Conservation (phyloP, 768 basidiomycete species). For the Cystobasidiopsis lactophilus region DNA sequence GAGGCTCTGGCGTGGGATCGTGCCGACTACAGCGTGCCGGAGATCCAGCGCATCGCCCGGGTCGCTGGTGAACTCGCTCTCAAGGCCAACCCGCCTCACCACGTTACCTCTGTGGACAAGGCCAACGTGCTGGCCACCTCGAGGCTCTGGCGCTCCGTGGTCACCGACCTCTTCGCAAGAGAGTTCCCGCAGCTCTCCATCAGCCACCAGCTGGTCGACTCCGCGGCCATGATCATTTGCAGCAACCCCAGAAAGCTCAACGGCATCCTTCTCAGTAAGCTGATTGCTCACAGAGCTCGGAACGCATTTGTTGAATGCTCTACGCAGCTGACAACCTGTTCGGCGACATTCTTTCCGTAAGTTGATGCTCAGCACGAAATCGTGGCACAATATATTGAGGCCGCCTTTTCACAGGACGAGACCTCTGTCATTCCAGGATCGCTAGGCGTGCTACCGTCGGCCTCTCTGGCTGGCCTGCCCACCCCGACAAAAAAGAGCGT, state of each 20-base stretch:
- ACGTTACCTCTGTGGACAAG: conserved; percentile 88
- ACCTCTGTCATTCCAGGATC: conserved; percentile 94
- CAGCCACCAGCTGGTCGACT: conserved; percentile 84
- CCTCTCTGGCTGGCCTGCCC: conserved; percentile 64
- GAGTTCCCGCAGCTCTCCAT: conserved; percentile 76
- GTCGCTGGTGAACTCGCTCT: conserved; percentile 86
- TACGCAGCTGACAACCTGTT: conserved; percentile 23
- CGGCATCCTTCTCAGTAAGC: conserved; percentile 79
- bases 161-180: conserved; percentile 53
- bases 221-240: conserved; percentile 88
- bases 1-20: conserved; percentile 67
- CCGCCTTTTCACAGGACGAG: conserved; percentile 37
- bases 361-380: not conserved
- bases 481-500: conserved; percentile 48
- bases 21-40: conserved; percentile 73
- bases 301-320: conserved; percentile 3
- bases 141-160: conserved; percentile 79
- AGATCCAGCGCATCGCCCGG: conserved; percentile 82
- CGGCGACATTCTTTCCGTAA: conserved; percentile 35
- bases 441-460: conserved; percentile 83
- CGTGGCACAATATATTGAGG: not conserved
- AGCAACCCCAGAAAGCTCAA: conserved; percentile 75
- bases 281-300: not conserved
- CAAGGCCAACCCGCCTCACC: conserved; percentile 55
- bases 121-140: conserved; percentile 94